Conservation (phyloP, 352 stramenopile genomes). For the Pythium guiyangense region DNA sequence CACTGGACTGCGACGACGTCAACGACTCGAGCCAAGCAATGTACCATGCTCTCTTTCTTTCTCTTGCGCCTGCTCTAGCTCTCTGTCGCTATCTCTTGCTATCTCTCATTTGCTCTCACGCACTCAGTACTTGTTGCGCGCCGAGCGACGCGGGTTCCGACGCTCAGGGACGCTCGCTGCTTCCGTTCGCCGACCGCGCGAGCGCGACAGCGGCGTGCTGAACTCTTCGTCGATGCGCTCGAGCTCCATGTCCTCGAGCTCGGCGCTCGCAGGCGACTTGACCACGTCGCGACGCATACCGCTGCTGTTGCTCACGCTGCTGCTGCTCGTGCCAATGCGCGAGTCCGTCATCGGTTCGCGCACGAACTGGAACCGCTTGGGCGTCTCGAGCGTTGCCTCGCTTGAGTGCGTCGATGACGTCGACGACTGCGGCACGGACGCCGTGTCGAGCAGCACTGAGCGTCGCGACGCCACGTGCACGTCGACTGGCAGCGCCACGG, state of each 20-base stretch:
- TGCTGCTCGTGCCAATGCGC: no score
- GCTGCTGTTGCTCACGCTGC: no score
- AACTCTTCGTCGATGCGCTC: constrained; percentile 83
- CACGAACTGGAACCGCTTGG: constrained; percentile 76
- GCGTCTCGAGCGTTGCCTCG: constrained; percentile 41
- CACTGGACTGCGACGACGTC: no score
- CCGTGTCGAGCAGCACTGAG: constrained; percentile 19
- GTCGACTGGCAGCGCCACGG: constrained; percentile 15
- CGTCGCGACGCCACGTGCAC: constrained; percentile 18
- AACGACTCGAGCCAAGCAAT: no score
- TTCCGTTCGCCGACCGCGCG: constrained; percentile 49
- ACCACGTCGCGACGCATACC: no score
- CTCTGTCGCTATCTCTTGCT: no score
- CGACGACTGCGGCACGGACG: constrained; percentile 21
- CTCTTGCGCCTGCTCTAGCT: no score
- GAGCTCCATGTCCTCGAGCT: constrained; percentile 71
- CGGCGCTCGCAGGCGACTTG: constrained; percentile 52
- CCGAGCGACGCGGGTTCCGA: constrained; percentile 66
- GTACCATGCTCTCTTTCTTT: no score
- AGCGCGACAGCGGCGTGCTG: constrained; percentile 58
- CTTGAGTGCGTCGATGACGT: constrained; percentile 25
- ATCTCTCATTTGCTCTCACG: no score
- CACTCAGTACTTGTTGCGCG: constrained; percentile 56
- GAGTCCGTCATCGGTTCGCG: constrained; percentile 64
- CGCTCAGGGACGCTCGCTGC: constrained; percentile 54